Evolutionary conservation across 805 yeast species (phyloP), one percentile per base, ranked within the genome.

Genomic region (Teunomyces funiuensis): DNA sequence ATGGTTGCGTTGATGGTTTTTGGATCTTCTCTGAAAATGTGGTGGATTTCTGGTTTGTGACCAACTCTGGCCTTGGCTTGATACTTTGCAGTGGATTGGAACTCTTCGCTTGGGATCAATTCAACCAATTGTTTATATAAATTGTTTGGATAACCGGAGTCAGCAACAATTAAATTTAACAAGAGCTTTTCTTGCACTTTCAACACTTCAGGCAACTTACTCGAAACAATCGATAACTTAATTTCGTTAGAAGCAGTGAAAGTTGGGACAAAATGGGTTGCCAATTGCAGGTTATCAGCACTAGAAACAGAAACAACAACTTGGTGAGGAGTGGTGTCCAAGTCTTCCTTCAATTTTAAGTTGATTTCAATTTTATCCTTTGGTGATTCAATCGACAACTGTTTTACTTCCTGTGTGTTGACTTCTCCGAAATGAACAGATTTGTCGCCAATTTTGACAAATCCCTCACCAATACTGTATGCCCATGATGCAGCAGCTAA

Each of bases 1-100:
- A 85, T 48, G 2, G 70, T 45, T 6, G 78, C 62, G 41, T 76
- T 65, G 9, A 78, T 80, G 26, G 82, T 77, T 25, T 61, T 61
- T 15, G 81, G 79, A n/a, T 75, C 76, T 3, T 63, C 58, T 41
- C 70, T 72, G 67, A 88, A 88, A 27, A 63, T 57, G 60, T 86
- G 88, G 48, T 60, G 61, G 49, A 88, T 83, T 61, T 83, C 89
- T 2, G 82, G 77, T 55, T 73, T 60, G 10, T 74, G 58, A 2
- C 75, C 83, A 42, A 73, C 61, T 49, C 75, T 66, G 16, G 73
- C 48, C 43, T 55, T 47, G 6, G 37, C 36, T 15, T 41, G 40
- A 47, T 61, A 58, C 15, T 50, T 48, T 23, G 60, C 51, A 11
- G 61, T 40, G 4, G 39, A 46, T 41, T 53, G 44, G 39, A 68